Base-by-base conservation (phyloP, 1,139 yeast genomes). In the Protomyces gravidus region DNA sequence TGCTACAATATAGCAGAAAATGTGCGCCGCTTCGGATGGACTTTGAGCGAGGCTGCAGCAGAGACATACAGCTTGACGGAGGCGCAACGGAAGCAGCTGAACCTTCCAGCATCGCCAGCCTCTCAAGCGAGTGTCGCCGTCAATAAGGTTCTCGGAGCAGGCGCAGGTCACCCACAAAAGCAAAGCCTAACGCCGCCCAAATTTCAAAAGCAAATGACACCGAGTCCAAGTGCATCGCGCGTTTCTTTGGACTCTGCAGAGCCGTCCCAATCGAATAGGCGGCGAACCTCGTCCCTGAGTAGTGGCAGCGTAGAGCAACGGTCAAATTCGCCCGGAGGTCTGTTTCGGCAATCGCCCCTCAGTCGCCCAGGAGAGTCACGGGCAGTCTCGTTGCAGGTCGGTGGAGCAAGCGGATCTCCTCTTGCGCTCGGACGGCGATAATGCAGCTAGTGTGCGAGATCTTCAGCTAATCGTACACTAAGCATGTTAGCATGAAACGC, bases 71-170 rank as follows among this genome's bases (percentile, higher is more conserved):
- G 25, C 30, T 25, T 53, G 51, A 53, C 58, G n/a, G 58, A 40
- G 26, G 27, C n/a, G 9, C 58, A 53, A 46, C 32, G 58, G 13
- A 23, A 25, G 13, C 39, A 45, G 36, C 47, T 53, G n/a, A 53
- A 53, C 21, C 47, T 53, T 13, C 58, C 58, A 9, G 47, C 58
- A n/a, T 53, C 58, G 9, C 58, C 58, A 5, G 50, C 26, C 15
- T 36, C 42, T 4, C 9, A 9, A 5, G 42, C 42, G 21, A 36
- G 42, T 36, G 9, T 17, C 4, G 39, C 19, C 9, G 46, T 51
- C 21, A 26, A 13, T 13, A 25, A 19, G 7, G 33, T 28, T 3
- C 25, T 17, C 50, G 36, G 45, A 7, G 25, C 40, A 13, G 48
- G 39, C 39, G 27, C 40, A 13, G 17, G 40, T 2, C 19, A 39